These are phyloP conservation scores for Physcomitrellopsis africana DNA, from an alignment of 225 moss, liverwort and hornwort species.

Conservation along the genomic window DNA sequence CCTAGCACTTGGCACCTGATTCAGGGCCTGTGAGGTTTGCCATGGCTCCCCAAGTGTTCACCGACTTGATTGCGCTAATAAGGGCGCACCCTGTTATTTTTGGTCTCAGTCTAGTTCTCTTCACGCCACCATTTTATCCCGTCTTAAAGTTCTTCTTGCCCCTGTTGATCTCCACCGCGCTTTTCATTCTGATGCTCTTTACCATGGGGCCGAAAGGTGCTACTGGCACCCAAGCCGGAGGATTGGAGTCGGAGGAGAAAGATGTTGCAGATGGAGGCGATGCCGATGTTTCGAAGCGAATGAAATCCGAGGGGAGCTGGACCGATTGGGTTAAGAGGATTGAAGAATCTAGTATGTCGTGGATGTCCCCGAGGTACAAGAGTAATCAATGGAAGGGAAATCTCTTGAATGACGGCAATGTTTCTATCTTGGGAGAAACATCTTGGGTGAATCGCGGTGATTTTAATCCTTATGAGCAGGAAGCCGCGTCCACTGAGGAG, in stretches of 20 bases:
- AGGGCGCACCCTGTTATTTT: slow-evolving; percentile 67
- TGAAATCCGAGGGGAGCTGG: slow-evolving; percentile 66
- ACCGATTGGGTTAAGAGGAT: slow-evolving; percentile 70
- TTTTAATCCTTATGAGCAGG: slow-evolving; percentile 18
- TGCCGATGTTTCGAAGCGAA: slow-evolving; percentile 46
- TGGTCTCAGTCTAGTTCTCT: slow-evolving; percentile 40
- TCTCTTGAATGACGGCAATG: slow-evolving; percentile 40
- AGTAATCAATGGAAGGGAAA: slow-evolving; percentile 34
- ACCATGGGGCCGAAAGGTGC: slow-evolving; percentile 45
- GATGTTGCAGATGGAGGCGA: slow-evolving; percentile 26
- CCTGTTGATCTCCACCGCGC: slow-evolving; percentile 58
- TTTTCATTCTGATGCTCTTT: slow-evolving; percentile 52
- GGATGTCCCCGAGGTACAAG: slow-evolving; percentile 49
- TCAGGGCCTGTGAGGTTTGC: slow-evolving; percentile 6
- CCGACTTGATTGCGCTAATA: slow-evolving; percentile 57
- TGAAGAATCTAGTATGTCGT: slow-evolving; percentile 72
- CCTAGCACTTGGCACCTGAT: not conserved
- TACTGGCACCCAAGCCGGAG: not conserved
- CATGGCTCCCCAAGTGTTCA: slow-evolving; percentile 64
- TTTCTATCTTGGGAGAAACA: slow-evolving; percentile 50
- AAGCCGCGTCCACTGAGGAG: slow-evolving; percentile 14
- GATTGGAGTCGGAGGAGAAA: slow-evolving; percentile 5
- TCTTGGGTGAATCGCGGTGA: slow-evolving; percentile 33
- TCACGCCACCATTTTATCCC: slow-evolving; percentile 59
- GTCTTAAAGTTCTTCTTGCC: slow-evolving; percentile 61